Evolutionary conservation across 1,284 basidiomycete species (phyloP), one percentile per base, ranked within the genome.

Genomic region (Gastroboletus turbinatus): DNA sequence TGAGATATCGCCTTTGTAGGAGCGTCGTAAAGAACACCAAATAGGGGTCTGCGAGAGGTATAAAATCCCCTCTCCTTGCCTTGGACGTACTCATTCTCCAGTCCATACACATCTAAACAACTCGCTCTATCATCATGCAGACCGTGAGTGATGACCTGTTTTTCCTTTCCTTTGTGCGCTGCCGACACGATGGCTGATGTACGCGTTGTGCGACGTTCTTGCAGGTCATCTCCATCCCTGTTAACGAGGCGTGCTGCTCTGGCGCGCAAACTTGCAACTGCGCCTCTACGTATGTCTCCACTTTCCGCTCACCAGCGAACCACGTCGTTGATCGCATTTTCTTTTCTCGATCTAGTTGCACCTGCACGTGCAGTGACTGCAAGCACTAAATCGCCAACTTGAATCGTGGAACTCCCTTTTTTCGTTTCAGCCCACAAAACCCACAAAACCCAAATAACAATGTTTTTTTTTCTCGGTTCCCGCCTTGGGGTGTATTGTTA

Each of bases 191-290:
- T 47, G 25, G n/a, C 52, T 56, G 48, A 55, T 32, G 29, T 2
- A 25, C 4, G 13, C 6, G n/a, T 21, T 10, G 7, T 7, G 44
- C 14, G 36, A 5, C 5, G 14, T n/a, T 43, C 5, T 40, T 48
- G 25, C 13, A 66, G 65, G 25, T 58, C 50, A 56, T 19, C 48
- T 52, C 67, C 44, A 56, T 64, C 57, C 65, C 58, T 29, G 58
- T 67, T 10, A 67, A 66, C 55, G 45, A 67, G n/a, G 57, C 65
- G 23, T 66, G 63, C 65, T 69, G 67, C 58, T 16, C 49, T 25
- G 29, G 42, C 49, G 9, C 35, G 19, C 13, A 43, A 0, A 2
- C 21, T 4, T 67, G 67, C 55, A 39, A 5, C 16, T 66, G 64
- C 52, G 6, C 17, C 14, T 40, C 65, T 1, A 38, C 13, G 63